Percentiles rank a stretch among this genome's conserved stretches.
phyloP scores from a whole-genome alignment of 768 basidiomycete species.

The Leucosporidium scottii region DNA sequence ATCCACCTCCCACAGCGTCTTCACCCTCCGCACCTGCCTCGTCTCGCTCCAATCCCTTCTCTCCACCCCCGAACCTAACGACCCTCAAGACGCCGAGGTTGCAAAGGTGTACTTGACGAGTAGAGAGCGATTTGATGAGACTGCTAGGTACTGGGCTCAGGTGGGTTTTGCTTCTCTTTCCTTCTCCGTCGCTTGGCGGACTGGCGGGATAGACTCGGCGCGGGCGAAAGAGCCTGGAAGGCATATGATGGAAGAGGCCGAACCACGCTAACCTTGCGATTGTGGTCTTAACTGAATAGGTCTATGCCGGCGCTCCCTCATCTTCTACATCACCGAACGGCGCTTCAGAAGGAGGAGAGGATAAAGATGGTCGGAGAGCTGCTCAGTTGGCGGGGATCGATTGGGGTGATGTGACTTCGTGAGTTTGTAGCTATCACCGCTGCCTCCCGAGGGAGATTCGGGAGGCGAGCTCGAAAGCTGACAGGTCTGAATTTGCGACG shows the following conservation, averaged over 20 bases:
- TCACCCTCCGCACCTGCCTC: slow-evolving; percentile 90
- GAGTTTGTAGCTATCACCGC: no score
- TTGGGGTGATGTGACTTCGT: slow-evolving; percentile 48
- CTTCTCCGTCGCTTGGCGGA: no score
- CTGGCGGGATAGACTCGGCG: no score
- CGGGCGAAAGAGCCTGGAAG: no score
- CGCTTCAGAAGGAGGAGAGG: slow-evolving; percentile 40
- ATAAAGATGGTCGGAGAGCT: slow-evolving; percentile 54
- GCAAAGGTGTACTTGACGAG: slow-evolving; percentile 93
- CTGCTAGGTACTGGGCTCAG: slow-evolving; percentile 81
- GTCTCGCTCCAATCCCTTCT: slow-evolving; percentile 89
- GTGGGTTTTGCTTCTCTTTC: neutral
- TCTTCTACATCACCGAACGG: neutral
- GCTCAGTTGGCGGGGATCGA: slow-evolving; percentile 77
- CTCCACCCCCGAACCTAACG: slow-evolving; percentile 88
- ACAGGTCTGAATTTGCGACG: slow-evolving; percentile 63
- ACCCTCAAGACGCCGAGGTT: slow-evolving; percentile 59
- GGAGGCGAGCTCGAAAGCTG: no score
- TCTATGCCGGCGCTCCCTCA: neutral
- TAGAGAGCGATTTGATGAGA: slow-evolving; percentile 76
- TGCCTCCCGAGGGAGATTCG: no score
- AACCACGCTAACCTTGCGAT: no score
- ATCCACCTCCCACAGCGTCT: slow-evolving; percentile 47
- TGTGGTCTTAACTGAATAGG: no score
- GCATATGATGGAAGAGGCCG: no score